phyloP scores from a whole-genome alignment of 2,329 filamentous ascomycete species.

The Hypoxylon sp. region DNA sequence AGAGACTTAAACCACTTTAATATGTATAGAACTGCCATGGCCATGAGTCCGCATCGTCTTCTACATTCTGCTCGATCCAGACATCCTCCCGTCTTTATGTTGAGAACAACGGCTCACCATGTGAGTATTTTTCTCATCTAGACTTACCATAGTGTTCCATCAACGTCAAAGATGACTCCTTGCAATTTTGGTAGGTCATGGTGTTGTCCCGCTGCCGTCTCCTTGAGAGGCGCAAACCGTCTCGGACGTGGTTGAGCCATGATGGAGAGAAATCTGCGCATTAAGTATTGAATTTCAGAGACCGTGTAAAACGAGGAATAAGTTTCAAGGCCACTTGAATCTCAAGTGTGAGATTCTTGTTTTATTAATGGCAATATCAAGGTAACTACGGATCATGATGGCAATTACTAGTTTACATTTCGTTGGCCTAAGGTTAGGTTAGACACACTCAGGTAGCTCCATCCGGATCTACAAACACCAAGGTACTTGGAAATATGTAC shows the following conservation, averaged over 20 bases:
- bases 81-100: not conserved
- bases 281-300: conserved; percentile 28
- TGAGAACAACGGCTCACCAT: not conserved
- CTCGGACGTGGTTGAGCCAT: conserved; percentile 61
- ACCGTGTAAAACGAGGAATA: not conserved
- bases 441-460: conserved; percentile 2
- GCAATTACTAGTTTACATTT: conserved; percentile 24
- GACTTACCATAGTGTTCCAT: conserved; percentile 90
- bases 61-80: not conserved
- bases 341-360: not conserved
- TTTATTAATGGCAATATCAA: conserved; percentile 11
- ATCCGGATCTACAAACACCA: conserved; percentile 15
- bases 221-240: conserved; percentile 71
- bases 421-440: not conserved
- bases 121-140: not conserved
- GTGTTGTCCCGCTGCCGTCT: conserved; percentile 54
- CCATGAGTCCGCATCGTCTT: not conserved
- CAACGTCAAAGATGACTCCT: conserved; percentile 89
- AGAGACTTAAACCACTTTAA: not conserved
- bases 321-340: not conserved
- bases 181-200: conserved; percentile 63
- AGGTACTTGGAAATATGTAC: conserved; percentile 22
- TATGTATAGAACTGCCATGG: not conserved
- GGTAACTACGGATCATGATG: conserved; percentile 9
- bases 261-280: conserved; percentile 58